phyloP scores from a whole-genome alignment of 331 rosid genomes.

The Erythrophleum ivorense region DNA sequence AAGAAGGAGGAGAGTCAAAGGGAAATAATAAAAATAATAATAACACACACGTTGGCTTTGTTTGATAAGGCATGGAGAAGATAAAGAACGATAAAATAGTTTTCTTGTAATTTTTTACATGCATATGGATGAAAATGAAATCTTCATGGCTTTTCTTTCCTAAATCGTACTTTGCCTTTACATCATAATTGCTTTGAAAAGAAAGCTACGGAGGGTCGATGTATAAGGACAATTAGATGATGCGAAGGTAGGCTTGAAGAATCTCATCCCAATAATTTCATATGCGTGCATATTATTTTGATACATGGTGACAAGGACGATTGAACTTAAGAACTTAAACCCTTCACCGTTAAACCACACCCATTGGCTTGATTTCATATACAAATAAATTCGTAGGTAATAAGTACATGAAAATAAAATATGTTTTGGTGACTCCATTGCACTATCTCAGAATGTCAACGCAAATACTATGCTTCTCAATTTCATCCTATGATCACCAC shows the following conservation, averaged over 20 bases:
- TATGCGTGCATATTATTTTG: neutral
- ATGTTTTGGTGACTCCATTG: neutral
- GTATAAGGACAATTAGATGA: constrained; percentile 14
- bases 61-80: constrained; percentile 5
- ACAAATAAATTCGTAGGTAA: neutral
- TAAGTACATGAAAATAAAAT: neutral
- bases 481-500: neutral
- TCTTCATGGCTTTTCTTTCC: constrained; percentile 6
- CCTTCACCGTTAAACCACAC: neutral
- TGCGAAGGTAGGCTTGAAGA: neutral
- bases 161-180: neutral
- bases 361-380: neutral
- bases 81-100: neutral
- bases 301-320: constrained; percentile 1
- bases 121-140: constrained; percentile 18
- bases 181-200: constrained; percentile 1
- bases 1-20: neutral
- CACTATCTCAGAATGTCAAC: constrained; percentile 17
- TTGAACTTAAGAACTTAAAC: constrained; percentile 3
- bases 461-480: neutral
- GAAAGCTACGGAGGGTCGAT: constrained; percentile 14
- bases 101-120: neutral
- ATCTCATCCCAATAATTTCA: neutral
- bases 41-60: neutral
- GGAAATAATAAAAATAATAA: neutral